phyloP scores from a whole-genome alignment of 2,329 filamentous ascomycete species.

The Aspergillus awamori region DNA sequence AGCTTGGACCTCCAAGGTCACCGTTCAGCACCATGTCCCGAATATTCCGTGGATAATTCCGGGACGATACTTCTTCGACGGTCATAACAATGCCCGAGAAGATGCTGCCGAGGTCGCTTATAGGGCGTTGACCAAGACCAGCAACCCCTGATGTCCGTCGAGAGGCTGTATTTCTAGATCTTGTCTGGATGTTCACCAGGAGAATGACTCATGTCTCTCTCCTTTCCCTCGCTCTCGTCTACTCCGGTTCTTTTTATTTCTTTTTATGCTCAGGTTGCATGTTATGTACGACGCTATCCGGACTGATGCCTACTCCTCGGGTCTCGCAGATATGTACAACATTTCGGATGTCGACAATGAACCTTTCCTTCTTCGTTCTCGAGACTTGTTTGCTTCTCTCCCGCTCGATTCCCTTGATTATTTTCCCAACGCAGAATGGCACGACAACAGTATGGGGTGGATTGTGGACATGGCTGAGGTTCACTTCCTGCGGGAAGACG shows the following conservation, averaged over 20 bases:
- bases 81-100: constrained; percentile 84
- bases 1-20: constrained; percentile 83
- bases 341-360: constrained; percentile 24
- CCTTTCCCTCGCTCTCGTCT: constrained; percentile 15
- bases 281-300: constrained; percentile 23
- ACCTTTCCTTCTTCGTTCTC: not conserved
- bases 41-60: constrained; percentile 48
- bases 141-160: not conserved
- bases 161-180: constrained; percentile 3
- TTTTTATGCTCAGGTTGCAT: not conserved
- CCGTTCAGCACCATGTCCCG: constrained; percentile 50
- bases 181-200: not conserved
- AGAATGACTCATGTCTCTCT: not conserved
- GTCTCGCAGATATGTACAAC: constrained; percentile 28
- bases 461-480: not conserved
- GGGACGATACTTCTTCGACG: constrained; percentile 92
- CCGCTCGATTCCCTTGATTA: not conserved
- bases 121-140: constrained; percentile 31
- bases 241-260: not conserved
- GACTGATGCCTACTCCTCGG: constrained; percentile 25
- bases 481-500: not conserved
- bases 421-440: not conserved
- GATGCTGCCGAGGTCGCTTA: constrained; percentile 83
- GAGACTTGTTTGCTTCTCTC: too few relatives aligned
- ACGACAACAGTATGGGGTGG: not conserved